A percentile compares a stretch with the other conserved stretches of the same genome.
phyloP scores from a whole-genome alignment of 495 filamentous ascomycete genomes.

The Acidiella bohemica region DNA sequence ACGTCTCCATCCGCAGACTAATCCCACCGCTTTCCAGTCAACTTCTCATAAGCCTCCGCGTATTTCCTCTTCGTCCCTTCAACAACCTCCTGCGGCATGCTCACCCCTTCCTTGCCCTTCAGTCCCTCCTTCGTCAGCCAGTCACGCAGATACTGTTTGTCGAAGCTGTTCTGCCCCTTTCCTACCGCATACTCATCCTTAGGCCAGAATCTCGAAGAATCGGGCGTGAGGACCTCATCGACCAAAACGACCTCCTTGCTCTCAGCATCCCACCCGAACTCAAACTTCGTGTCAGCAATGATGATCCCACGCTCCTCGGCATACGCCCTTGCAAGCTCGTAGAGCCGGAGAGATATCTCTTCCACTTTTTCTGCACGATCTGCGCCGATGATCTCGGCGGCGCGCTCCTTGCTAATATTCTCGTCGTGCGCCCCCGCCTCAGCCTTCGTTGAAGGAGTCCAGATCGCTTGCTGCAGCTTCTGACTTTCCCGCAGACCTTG shows the following conservation, averaged over 20 bases:
- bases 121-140: constrained; percentile 64
- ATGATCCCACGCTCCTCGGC: constrained; percentile 72
- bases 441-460: constrained; percentile 86
- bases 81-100: constrained; percentile 52
- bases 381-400: constrained; percentile 42
- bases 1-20: too few species aligned
- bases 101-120: constrained; percentile 55
- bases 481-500: constrained; percentile 58
- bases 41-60: constrained; percentile 52
- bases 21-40: constrained; percentile 41
- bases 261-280: constrained; percentile 62
- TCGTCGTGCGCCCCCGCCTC: constrained; percentile 72
- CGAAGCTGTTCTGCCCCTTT: constrained; percentile 63
- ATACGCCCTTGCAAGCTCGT: constrained; percentile 59
- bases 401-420: constrained; percentile 67
- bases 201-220: constrained; percentile 72
- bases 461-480: constrained; percentile 56
- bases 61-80: constrained; percentile 52
- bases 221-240: constrained; percentile 79
- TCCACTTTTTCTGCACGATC: constrained; percentile 64
- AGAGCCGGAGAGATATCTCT: constrained; percentile 55
- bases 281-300: constrained; percentile 82
- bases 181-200: constrained; percentile 59
- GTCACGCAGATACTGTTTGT: constrained; percentile 84
- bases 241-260: constrained; percentile 61